phyloP scores from a whole-genome alignment of 208 protist genomes.

The Crithidia brevicula region DNA sequence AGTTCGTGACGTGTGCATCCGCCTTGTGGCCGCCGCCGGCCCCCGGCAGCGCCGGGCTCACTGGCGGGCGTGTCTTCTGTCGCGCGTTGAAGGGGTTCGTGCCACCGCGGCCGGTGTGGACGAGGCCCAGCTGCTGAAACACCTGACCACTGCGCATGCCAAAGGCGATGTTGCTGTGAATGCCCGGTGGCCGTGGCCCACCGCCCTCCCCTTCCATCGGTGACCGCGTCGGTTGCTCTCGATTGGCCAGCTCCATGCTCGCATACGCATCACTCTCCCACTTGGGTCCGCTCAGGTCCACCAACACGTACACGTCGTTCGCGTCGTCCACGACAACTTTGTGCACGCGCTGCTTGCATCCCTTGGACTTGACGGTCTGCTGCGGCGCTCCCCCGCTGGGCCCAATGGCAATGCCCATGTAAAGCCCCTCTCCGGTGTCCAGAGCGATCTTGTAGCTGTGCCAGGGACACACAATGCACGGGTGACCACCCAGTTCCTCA shows the following conservation, averaged over 20 bases:
- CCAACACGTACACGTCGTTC: constrained; percentile 68
- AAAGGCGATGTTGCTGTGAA: constrained; percentile 49
- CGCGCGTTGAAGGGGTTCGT: constrained; percentile 18
- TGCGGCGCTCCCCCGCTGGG: constrained; percentile 36
- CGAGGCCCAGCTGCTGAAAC: constrained; percentile 31
- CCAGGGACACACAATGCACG: constrained; percentile 92
- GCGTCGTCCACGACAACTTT: constrained; percentile 57
- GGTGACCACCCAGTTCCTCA: constrained; percentile 88
- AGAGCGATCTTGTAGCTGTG: constrained; percentile 91
- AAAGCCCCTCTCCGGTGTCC: constrained; percentile 89
- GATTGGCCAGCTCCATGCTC: constrained; percentile 74
- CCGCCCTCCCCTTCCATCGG: constrained; percentile 34
- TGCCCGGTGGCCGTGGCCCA: constrained; percentile 14
- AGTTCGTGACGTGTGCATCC: background rate
- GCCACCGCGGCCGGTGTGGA: constrained; percentile 1
- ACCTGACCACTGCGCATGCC: constrained; percentile 65
- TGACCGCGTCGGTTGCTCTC: constrained; percentile 41
- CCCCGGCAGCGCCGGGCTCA: constrained; percentile 6
- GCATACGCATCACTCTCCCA: constrained; percentile 84
- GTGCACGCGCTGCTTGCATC: constrained; percentile 87
- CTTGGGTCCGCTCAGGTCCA: constrained; percentile 51
- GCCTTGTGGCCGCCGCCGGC: background rate
- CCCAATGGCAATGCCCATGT: constrained; percentile 67
- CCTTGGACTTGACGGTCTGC: constrained; percentile 74
- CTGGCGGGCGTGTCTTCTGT: constrained; percentile 15